phyloP scores from a whole-genome alignment of 73 alveolate species.

The Uronychia setigera region DNA sequence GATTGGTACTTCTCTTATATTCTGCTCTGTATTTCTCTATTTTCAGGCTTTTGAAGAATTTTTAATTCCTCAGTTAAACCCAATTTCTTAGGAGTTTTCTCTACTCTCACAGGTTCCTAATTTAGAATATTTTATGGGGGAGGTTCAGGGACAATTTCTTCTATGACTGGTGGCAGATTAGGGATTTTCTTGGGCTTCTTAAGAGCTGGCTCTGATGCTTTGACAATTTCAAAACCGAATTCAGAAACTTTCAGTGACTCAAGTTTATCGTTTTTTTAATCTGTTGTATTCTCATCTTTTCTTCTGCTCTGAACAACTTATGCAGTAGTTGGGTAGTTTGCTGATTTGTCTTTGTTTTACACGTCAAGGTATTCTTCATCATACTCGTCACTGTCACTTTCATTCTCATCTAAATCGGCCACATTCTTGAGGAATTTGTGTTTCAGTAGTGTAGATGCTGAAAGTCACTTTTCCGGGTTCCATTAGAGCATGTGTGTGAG shows the following conservation, averaged over 20 bases:
- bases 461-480: neutral
- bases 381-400: neutral
- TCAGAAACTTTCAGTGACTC: neutral
- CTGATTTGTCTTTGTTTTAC: neutral
- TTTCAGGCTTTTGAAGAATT: no score
- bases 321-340: neutral
- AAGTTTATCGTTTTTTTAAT: neutral
- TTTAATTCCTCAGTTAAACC: no score
- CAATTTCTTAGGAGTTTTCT: neutral
- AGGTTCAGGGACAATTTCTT: no score
- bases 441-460: neutral
- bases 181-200: no score
- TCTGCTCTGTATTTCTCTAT: no score
- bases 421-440: neutral
- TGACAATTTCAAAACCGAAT: neutral
- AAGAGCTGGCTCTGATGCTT: no score
- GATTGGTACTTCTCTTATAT: no score
- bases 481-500: neutral
- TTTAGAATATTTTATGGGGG: no score
- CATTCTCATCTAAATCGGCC: neutral
- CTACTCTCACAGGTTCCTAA: no score
- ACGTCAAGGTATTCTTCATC: neutral
- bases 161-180: no score
- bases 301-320: neutral
- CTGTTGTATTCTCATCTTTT: neutral